Percentiles rank a stretch among this genome's conserved stretches.
These are phyloP conservation scores for Lophiostoma macrostomum DNA, from an alignment of 495 filamentous ascomycete species.

Conservation along the genomic window DNA sequence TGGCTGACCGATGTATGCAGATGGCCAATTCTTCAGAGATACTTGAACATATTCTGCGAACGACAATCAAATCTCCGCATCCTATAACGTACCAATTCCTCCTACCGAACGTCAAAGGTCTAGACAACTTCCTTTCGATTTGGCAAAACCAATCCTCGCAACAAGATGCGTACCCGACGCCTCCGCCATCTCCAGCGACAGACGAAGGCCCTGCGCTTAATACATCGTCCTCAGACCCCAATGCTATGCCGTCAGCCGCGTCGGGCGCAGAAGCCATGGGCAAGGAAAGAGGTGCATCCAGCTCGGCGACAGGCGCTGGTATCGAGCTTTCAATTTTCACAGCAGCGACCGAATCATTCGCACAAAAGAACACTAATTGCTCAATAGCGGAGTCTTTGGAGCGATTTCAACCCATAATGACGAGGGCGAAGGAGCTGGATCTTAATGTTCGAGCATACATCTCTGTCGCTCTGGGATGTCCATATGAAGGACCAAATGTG, in stretches of 20 bases:
- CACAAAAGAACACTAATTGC: conserved; percentile 88
- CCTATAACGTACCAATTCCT: conserved; percentile 90
- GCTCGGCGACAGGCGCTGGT: conserved; percentile 28
- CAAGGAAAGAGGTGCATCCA: conserved; percentile 3
- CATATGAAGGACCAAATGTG: conserved; percentile 86
- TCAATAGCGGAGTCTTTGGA: conserved; percentile 75
- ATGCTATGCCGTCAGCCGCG: conserved; percentile 42
- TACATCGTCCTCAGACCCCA: conserved; percentile 44
- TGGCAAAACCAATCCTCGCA: conserved; percentile 41
- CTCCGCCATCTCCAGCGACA: conserved; percentile 33
- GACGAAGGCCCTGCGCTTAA: conserved; percentile 44
- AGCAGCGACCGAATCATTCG: conserved; percentile 88
- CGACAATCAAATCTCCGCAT: conserved; percentile 54
- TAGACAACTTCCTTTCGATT: conserved; percentile 55
- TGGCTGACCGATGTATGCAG: conserved; percentile 44
- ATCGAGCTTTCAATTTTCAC: conserved; percentile 89
- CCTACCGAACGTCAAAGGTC: conserved; percentile 80
- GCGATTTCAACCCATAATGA: conserved; percentile 71
- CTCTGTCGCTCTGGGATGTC: conserved; percentile 89
- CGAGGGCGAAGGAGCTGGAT: conserved; percentile 63
- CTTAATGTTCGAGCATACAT: conserved; percentile 89
- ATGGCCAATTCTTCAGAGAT: conserved; percentile 91
- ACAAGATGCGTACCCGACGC: conserved; percentile 38
- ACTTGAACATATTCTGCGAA: conserved; percentile 65
- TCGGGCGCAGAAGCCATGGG: conserved; percentile 27